Evolutionary conservation across 495 filamentous ascomycete genomes (phyloP).

Genomic region (Penicillium verhagenii): DNA sequence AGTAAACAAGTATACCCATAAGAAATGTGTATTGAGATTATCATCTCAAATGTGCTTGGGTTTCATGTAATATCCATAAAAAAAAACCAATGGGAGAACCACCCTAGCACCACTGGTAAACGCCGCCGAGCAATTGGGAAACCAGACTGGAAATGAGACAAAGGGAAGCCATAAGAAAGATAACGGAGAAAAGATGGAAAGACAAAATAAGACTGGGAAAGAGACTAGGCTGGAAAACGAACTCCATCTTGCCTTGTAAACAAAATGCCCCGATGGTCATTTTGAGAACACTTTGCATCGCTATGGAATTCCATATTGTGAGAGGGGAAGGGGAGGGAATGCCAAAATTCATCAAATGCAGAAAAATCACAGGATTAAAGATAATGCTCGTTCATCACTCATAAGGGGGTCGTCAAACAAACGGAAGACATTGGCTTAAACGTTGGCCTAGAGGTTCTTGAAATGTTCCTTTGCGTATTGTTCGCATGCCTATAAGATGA

Average conservation of each 20-base stretch:
- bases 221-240: slow-evolving; percentile 21
- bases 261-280: slow-evolving; percentile 18
- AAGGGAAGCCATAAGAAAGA: slow-evolving; percentile 6
- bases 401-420: slow-evolving; percentile 27
- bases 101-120: slow-evolving; percentile 17
- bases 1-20: too few species aligned
- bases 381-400: slow-evolving; percentile 40
- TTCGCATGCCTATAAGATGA: slow-evolving; percentile 74
- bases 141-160: too few species aligned
- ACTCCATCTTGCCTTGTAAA: slow-evolving; percentile 33
- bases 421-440: too few species aligned
- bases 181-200: slow-evolving; percentile 3
- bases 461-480: slow-evolving; percentile 98
- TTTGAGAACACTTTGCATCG: slow-evolving; percentile 27
- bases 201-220: slow-evolving; percentile 10
- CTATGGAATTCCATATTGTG: slow-evolving; percentile 35
- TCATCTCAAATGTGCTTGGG: neutral
- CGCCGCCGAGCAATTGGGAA: slow-evolving; percentile 16
- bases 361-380: slow-evolving; percentile 13
- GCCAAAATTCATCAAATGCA: slow-evolving; percentile 39
- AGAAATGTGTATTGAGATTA: neutral
- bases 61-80: slow-evolving; percentile 25
- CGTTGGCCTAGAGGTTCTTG: slow-evolving; percentile 45
- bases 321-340: slow-evolving; percentile 33
- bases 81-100: slow-evolving; percentile 30